Base-by-base conservation (phyloP, 1,284 basidiomycete species). In the Tranzscheliella williamsii region DNA sequence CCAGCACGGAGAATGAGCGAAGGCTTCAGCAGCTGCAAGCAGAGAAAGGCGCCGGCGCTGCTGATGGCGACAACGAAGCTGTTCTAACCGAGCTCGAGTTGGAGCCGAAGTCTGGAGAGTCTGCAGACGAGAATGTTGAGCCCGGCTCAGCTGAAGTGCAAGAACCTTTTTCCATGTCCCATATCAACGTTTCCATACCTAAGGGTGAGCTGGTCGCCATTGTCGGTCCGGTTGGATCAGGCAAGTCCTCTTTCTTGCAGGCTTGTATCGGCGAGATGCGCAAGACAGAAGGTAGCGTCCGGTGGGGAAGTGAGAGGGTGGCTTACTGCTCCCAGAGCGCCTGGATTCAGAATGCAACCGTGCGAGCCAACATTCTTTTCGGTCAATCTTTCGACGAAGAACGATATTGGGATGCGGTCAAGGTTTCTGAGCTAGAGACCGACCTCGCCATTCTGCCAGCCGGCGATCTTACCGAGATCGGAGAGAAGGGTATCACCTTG, bases 271-370 rank as follows among this genome's bases (percentile, higher is more conserved):
- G 75, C 23, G 75, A 77, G 61, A 76, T 77, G 70, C 56, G 58
- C 12, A 48, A 61, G 47, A 58, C 49, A 8, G 17, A 26, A 2
- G 75, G 75, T 11, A 44, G 56, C 4, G 60, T 76, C 9, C 64
- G 52, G 11, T 77, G 72, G 73, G 68, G 71, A n/a, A 57, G 61
- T 21, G 42, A 65, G 35, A 52, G 62, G 22, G 63, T 91, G 1
- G 86, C 84, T 0, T 93, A 91, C 79, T 91, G 88, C 73, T 84
- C 89, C 4, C 90, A 91, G 76, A 85, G 82, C 20, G 87, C 90
- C 2, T 94, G 91, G 90, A 92, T 94, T 43, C 90, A 91, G 75
- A 90, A 89, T 70, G 85, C 86, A 0, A 85, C 86, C 3, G 65
- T 91, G 58, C 85, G 87, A 42, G 62, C 84, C 65, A 76, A 78